These are phyloP conservation scores for Penicillium palitans DNA, from an alignment of 2,329 filamentous ascomycete species.

Conservation along the genomic window DNA sequence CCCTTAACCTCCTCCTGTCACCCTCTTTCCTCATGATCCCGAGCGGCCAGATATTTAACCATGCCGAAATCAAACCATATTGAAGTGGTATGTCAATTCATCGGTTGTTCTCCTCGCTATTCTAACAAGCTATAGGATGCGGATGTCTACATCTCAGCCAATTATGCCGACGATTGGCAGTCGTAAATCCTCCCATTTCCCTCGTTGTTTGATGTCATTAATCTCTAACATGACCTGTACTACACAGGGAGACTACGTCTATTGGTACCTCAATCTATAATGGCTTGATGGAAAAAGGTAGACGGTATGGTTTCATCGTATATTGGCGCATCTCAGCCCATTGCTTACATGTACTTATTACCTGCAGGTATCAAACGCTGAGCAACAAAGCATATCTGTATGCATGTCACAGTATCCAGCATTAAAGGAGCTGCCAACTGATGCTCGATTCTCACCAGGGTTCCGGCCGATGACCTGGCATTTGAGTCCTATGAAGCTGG, in stretches of 20 bases:
- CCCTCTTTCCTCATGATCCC: background rate
- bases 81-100: background rate
- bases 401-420: background rate
- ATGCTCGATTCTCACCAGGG: background rate
- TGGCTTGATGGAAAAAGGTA: slow-evolving; percentile 19
- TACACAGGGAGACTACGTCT: slow-evolving; percentile 16
- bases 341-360: background rate
- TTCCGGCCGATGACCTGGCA: slow-evolving; percentile 19
- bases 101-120: background rate
- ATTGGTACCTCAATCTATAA: slow-evolving; percentile 20
- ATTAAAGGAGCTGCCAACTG: background rate
- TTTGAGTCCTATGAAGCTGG: slow-evolving; percentile 23
- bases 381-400: slow-evolving; percentile 17
- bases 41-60: background rate
- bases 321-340: background rate
- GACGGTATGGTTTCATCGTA: slow-evolving; percentile 10
- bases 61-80: background rate
- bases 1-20: too few relatives aligned
- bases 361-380: slow-evolving; percentile 18
- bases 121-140: slow-evolving; percentile 10
- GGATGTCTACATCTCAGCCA: slow-evolving; percentile 1
- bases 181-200: slow-evolving; percentile 8
- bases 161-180: slow-evolving; percentile 18
- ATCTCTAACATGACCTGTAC: background rate
- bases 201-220: background rate